Evolutionary conservation across 2,329 filamentous ascomycete species (phyloP).

Genomic region (Chrysoporthe cubensis): DNA sequence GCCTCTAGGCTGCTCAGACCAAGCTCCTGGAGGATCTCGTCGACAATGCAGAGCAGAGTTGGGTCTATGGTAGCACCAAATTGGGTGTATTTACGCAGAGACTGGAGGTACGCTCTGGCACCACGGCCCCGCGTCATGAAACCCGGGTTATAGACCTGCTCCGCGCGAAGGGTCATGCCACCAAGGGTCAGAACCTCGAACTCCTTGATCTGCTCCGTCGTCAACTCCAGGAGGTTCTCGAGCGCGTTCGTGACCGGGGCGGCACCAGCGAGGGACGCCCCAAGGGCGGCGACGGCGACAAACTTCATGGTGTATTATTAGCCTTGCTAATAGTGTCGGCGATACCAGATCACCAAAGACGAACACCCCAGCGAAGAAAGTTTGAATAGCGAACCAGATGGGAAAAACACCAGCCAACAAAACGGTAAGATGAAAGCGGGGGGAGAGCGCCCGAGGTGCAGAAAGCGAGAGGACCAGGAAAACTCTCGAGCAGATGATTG

Average conservation of each 20-base stretch:
- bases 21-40: constrained; percentile 40
- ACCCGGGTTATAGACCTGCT: constrained; percentile 44
- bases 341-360: constrained; percentile 16
- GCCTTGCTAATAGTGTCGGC: constrained; percentile 11
- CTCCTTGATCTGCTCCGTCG: constrained; percentile 31
- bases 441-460: background rate
- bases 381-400: background rate
- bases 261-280: constrained; percentile 35
- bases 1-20: constrained; percentile 31
- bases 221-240: constrained; percentile 17
- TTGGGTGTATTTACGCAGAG: constrained; percentile 45
- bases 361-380: constrained; percentile 2
- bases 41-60: constrained; percentile 40
- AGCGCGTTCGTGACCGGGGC: constrained; percentile 16
- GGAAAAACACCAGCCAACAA: constrained; percentile 8
- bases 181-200: constrained; percentile 43
- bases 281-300: constrained; percentile 37
- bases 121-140: constrained; percentile 41
- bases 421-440: constrained; percentile 11
- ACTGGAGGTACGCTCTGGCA: constrained; percentile 37
- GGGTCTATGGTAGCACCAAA: constrained; percentile 41
- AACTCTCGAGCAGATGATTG: constrained; percentile 20
- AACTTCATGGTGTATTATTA: constrained; percentile 40
- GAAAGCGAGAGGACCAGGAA: background rate
- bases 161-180: constrained; percentile 45